Conservation (phyloP, 2,329 filamentous ascomycete genomes). For the Colletotrichum sojae region DNA sequence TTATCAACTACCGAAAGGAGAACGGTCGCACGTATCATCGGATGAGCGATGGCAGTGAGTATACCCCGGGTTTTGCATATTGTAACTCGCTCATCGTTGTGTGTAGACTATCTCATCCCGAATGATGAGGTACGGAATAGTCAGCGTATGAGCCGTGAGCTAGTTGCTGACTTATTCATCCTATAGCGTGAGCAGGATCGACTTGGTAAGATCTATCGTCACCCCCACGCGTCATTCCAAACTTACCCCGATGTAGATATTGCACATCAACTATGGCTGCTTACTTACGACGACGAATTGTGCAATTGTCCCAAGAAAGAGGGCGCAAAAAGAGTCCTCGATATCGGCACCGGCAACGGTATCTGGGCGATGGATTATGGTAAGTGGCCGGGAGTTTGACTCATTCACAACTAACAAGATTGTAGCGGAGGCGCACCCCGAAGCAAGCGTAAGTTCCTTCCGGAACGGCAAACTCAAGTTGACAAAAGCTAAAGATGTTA, state of each 20-base stretch:
- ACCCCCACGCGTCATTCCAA: no score
- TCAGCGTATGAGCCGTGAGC: no score
- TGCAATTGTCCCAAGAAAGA: constrained; percentile 45
- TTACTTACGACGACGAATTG: constrained; percentile 51
- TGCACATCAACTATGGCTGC: constrained; percentile 52
- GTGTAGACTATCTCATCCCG: constrained; percentile 45
- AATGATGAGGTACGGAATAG: constrained; percentile 44
- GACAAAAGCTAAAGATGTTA: not conserved
- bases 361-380: constrained; percentile 39
- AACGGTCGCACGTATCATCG: constrained; percentile 41
- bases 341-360: constrained; percentile 38
- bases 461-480: no score
- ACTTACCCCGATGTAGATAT: constrained; percentile 45
- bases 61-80: not conserved
- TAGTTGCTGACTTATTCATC: not conserved
- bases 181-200: constrained; percentile 48
- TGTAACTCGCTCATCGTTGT: not conserved
- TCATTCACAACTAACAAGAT: not conserved
- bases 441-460: constrained; percentile 43
- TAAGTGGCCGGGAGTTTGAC: constrained; percentile 13
- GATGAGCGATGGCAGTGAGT: constrained; percentile 46
- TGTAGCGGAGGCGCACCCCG: constrained; percentile 49
- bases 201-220: not conserved
- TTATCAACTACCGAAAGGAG: constrained; percentile 27
- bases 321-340: constrained; percentile 43